Conservation (phyloP, 1,284 basidiomycete species). For the Puccinia polysora region DNA sequence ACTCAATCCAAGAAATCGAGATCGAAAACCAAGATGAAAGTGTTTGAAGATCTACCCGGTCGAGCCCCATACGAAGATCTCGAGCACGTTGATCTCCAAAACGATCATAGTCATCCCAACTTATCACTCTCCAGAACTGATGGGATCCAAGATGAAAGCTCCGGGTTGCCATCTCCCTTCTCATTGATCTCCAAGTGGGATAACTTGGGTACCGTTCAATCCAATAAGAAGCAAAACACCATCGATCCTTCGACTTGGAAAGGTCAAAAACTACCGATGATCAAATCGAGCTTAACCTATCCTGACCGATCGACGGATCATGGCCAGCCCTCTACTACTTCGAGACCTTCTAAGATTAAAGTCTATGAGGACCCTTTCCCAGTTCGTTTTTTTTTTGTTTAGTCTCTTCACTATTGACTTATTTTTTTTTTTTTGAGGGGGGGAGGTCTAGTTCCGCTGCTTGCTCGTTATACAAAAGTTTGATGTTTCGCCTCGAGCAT, state of each 20-base stretch:
- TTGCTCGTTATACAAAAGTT: neutral
- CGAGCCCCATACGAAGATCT: no score
- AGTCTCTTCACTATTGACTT: neutral
- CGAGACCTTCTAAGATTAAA: constrained; percentile 19
- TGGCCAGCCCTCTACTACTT: constrained; percentile 5
- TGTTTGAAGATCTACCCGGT: constrained; percentile 17
- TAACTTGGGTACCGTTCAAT: constrained; percentile 26
- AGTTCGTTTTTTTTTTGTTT: neutral
- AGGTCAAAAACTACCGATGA: constrained; percentile 42
- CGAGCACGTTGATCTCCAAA: no score
- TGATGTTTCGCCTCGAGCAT: no score
- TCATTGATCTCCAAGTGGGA: constrained; percentile 30
- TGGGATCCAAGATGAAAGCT: no score
- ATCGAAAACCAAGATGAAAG: constrained; percentile 29
- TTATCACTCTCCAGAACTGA: no score
- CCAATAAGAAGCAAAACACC: constrained; percentile 21
- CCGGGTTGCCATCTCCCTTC: no score
- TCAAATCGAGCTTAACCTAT: no score
- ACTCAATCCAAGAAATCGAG: neutral
- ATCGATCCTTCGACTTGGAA: constrained; percentile 23
- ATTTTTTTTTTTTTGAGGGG: neutral
- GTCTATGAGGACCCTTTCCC: constrained; percentile 20
- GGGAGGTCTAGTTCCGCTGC: neutral
- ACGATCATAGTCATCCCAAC: no score
- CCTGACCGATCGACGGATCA: no score